Evolutionary conservation across 805 yeast genomes (phyloP).

Genomic region (Ogataea sp.): DNA sequence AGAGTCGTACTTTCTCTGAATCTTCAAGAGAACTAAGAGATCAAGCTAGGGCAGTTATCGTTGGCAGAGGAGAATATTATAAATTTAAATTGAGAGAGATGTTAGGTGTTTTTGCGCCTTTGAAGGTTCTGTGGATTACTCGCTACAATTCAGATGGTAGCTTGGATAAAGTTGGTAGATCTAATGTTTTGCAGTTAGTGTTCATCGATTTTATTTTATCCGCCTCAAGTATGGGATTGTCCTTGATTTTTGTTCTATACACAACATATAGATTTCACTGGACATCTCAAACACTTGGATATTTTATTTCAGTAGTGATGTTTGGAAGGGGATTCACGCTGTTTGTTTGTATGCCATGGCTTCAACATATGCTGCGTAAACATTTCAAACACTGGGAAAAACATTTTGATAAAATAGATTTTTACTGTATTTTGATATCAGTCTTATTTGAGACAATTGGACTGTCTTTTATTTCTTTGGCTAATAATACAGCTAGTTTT

Average conservation of each 20-base stretch:
- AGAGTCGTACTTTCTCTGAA: constrained; percentile 32
- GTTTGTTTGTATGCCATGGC: constrained; percentile 43
- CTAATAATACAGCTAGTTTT: constrained; percentile 22
- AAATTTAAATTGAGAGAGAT: no score
- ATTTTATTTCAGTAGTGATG: constrained; percentile 45
- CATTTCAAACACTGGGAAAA: constrained; percentile 26
- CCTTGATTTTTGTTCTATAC: constrained; percentile 39
- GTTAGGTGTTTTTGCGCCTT: constrained; percentile 26
- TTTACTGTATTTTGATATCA: constrained; percentile 7
- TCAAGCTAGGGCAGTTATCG: background rate
- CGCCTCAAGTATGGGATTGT: constrained; percentile 31
- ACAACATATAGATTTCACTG: constrained; percentile 47
- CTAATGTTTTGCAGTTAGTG: constrained; percentile 41
- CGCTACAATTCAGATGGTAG: constrained; percentile 20
- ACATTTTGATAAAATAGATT: constrained; percentile 41
- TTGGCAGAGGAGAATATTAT: background rate
- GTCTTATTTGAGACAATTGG: constrained; percentile 31
- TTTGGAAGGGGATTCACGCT: constrained; percentile 40
- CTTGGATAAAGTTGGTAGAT: constrained; percentile 27
- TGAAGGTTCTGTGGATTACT: constrained; percentile 48
- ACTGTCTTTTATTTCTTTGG: constrained; percentile 25
- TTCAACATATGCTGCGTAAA: constrained; percentile 28
- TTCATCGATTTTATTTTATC: constrained; percentile 35
- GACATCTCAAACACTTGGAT: constrained; percentile 47
- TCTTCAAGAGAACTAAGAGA: background rate